Evolutionary conservation across 345 rosid species (phyloP), one percentile per base, ranked within the genome.

Genomic region (Cardamine occulta): DNA sequence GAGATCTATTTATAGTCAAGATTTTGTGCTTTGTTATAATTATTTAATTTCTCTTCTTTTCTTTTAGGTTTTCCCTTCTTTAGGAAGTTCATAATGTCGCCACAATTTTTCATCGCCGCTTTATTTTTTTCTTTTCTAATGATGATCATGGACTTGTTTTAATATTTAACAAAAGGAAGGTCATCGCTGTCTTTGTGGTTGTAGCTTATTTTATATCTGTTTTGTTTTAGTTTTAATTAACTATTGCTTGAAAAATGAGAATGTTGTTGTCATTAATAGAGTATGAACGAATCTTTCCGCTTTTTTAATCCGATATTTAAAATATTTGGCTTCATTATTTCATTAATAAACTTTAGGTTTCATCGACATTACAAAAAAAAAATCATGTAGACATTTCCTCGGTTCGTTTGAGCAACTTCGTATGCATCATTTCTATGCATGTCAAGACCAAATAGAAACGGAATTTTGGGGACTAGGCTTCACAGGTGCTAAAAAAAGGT

Each of bases 51-150:
- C 9, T 6, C 1, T 2, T 52, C 8, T n/a, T 12, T 70, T 29
- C 4, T 26, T 54, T 42, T 5, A 8, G 1, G 21, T 28, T 13
- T 56, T 2, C 8, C 24, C 7, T 24, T 11, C 3, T 5, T 24
- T 1, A 14, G 7, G 10, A 45, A 70, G 12, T 70, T 70, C 57
- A 70, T 70, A 42, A 18, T 70, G 66, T 70, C 35, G 57, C 47
- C 74, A 70, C 66, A 58, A 59, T 58, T 58, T 13, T 44, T 2
- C 26, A 54, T 26, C 11, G 63, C 28, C 17, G 13, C 5, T 39
- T 40, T 40, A 28, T 56, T 37, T 49, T n/a, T 28, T 26, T 17
- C n/a, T 28, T 32, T 19, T 51, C 7, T 8, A 23, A 14, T 2
- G 4, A 6, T 53, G 10, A 7, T 58, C 65, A 4, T 32, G 8